phyloP scores from a whole-genome alignment of 2,329 filamentous ascomycete species.

The Sclerotinia glacialis region DNA sequence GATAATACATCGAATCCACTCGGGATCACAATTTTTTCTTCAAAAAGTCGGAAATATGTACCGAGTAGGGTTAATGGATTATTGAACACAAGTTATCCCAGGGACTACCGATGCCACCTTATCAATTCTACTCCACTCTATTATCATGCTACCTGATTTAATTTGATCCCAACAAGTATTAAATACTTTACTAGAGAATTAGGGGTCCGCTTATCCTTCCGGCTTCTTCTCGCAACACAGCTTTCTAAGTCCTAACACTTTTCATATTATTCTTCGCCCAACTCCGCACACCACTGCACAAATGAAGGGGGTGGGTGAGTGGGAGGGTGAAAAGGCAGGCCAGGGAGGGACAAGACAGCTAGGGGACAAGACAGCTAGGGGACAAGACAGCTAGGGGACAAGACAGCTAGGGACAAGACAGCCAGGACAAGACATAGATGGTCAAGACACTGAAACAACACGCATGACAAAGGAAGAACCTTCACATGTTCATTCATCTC shows the following conservation, averaged over 20 bases:
- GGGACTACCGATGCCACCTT: slow-evolving; percentile 20
- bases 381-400: no score
- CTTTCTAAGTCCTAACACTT: not conserved
- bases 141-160: not conserved
- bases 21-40: not conserved
- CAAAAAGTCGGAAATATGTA: not conserved
- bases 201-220: slow-evolving; percentile 24
- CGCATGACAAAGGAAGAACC: not conserved
- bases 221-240: slow-evolving; percentile 19
- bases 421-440: not conserved
- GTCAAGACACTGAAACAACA: not conserved
- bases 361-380: no score
- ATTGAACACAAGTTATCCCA: not conserved
- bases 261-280: slow-evolving; percentile 1
- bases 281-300: not conserved
- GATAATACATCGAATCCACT: slow-evolving; percentile 14
- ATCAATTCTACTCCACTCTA: slow-evolving; percentile 18
- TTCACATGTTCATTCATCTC: slow-evolving; percentile 9
- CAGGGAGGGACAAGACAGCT: not conserved
- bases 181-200: slow-evolving; percentile 2
- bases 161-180: not conserved
- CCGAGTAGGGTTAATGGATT: not conserved
- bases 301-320: not conserved
- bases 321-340: not conserved
- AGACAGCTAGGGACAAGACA: no score